Conservation (phyloP, 257 asterid species). For the Hygrophila difformis region DNA sequence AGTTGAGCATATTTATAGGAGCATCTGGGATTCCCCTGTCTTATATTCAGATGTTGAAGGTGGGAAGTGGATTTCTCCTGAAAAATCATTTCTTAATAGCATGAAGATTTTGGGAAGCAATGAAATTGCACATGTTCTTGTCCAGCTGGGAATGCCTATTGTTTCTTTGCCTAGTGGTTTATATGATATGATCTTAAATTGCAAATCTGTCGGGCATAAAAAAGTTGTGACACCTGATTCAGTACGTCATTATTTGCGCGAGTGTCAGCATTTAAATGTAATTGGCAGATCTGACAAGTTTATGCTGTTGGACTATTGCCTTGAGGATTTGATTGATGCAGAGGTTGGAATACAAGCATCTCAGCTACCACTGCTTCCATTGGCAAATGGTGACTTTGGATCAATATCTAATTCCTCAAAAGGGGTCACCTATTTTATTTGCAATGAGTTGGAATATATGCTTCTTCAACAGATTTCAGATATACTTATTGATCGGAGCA, state of each 20-base stretch:
- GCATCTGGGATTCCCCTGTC: slow-evolving; percentile 53
- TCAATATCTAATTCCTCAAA: slow-evolving; percentile 41
- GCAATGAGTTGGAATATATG: slow-evolving; percentile 66
- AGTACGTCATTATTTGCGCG: slow-evolving; percentile 67
- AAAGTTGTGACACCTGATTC: slow-evolving; percentile 82
- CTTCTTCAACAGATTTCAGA: slow-evolving; percentile 60
- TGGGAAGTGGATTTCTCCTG: slow-evolving; percentile 82
- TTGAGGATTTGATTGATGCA: slow-evolving; percentile 80
- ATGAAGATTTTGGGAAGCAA: slow-evolving; percentile 44
- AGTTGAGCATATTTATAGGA: slow-evolving; percentile 58
- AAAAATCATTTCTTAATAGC: slow-evolving; percentile 68
- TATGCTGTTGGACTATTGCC: slow-evolving; percentile 85
- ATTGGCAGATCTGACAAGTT: slow-evolving; percentile 47
- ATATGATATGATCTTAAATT: slow-evolving; percentile 57
- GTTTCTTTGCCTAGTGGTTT: slow-evolving; percentile 66
- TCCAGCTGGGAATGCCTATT: slow-evolving; percentile 83
- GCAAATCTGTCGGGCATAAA: slow-evolving; percentile 34
- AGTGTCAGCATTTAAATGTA: slow-evolving; percentile 25
- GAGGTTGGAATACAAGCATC: slow-evolving; percentile 59
- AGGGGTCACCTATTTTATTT: slow-evolving; percentile 60
- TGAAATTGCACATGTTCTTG: slow-evolving; percentile 59
- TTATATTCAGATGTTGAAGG: slow-evolving; percentile 57
- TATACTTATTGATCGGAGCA: slow-evolving; percentile 62
- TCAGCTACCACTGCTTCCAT: slow-evolving; percentile 69
- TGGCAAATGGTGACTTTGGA: slow-evolving; percentile 88